Percentiles rank a stretch among this genome's conserved stretches.
Evolutionary conservation across 805 yeast species (phyloP).

Genomic region (Candida sphagnicola): DNA sequence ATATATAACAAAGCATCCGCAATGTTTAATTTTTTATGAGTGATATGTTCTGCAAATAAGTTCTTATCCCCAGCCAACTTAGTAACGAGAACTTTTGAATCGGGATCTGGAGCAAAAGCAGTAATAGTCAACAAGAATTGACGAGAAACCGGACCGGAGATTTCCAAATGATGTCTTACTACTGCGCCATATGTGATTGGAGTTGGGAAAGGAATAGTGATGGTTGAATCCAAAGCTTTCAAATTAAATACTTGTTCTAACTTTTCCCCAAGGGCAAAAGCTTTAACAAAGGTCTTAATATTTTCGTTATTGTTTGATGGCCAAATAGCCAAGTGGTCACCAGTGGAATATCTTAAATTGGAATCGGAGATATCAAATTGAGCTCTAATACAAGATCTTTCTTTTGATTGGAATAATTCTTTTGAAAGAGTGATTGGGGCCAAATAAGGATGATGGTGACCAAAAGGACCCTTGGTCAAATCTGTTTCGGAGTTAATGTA

Average conservation of each 20-base stretch:
- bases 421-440: conserved; percentile 59
- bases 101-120: conserved; percentile 74
- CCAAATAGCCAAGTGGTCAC: conserved; percentile 95
- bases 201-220: conserved; percentile 58
- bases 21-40: conserved; percentile 58
- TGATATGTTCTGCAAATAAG: conserved; percentile 62
- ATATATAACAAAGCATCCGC: conserved; percentile 67
- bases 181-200: conserved; percentile 90
- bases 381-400: conserved; percentile 82
- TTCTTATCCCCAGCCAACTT: conserved; percentile 65
- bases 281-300: conserved; percentile 58
- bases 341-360: conserved; percentile 82
- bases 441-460: conserved; percentile 75
- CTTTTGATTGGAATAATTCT: conserved; percentile 64
- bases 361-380: conserved; percentile 80
- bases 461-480: conserved; percentile 68
- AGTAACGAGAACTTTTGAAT: conserved; percentile 45
- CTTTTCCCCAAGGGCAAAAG: conserved; percentile 56
- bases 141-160: conserved; percentile 90
- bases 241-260: conserved; percentile 57
- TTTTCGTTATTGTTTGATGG: conserved; percentile 83
- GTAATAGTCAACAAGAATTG: conserved; percentile 71
- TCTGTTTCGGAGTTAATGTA: conserved; percentile 26
- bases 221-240: conserved; percentile 67
- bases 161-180: conserved; percentile 82